Conservation (phyloP, 2,329 filamentous ascomycete genomes). For the Penicillium vulpinum region DNA sequence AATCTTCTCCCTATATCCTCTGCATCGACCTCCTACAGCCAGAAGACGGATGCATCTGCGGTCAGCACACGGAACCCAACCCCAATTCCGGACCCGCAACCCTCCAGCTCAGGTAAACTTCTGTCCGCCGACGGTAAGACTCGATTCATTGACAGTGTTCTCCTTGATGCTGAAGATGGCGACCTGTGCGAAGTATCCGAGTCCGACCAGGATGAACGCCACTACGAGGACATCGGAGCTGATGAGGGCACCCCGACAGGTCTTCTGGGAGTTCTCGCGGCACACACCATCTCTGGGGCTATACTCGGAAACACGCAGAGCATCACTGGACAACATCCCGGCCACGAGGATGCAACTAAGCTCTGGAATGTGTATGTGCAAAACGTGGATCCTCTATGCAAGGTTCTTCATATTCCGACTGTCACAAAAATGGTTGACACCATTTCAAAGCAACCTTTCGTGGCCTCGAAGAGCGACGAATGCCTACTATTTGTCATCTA, state of each 20-base stretch:
- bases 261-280: background rate
- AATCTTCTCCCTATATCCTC: slow-evolving; percentile 11
- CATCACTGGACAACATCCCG: slow-evolving; percentile 31
- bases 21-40: background rate
- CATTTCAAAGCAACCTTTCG: slow-evolving; percentile 47
- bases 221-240: background rate
- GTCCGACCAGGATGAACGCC: slow-evolving; percentile 8
- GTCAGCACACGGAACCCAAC: background rate
- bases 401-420: slow-evolving; percentile 70
- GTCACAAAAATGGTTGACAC: slow-evolving; percentile 66
- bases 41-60: background rate
- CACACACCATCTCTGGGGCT: background rate
- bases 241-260: background rate
- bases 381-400: slow-evolving; percentile 72
- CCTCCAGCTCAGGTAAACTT: slow-evolving; percentile 1
- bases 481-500: slow-evolving; percentile 37
- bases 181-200: slow-evolving; percentile 27
- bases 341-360: slow-evolving; percentile 53
- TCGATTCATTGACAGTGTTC: slow-evolving; percentile 45
- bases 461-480: slow-evolving; percentile 33
- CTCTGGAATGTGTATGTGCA: slow-evolving; percentile 76
- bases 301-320: slow-evolving; percentile 5
- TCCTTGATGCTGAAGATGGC: slow-evolving; percentile 29
- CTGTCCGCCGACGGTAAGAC: slow-evolving; percentile 35
- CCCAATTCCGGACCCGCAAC: background rate